Conservation (phyloP, 805 yeast species). For the Kluyveromyces aestuarii region DNA sequence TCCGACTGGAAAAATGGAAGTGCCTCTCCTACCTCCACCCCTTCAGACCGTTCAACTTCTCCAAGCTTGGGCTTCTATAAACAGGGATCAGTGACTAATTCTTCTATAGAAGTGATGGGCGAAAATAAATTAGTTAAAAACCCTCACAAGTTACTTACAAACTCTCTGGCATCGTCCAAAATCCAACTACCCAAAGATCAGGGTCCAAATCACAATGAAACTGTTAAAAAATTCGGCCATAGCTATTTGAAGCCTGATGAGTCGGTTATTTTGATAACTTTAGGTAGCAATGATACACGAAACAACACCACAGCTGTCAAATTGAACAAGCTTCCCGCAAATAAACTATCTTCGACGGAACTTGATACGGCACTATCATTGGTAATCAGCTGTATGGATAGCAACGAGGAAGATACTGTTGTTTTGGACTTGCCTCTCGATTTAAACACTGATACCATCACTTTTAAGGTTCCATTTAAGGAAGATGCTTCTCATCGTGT, state of each 20-base stretch:
- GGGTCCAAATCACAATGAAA: conserved; percentile 25
- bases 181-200: conserved; percentile 1
- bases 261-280: conserved; percentile 65
- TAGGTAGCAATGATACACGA: conserved; percentile 80
- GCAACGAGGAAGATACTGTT: conserved; percentile 44
- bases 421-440: conserved; percentile 75
- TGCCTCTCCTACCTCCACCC: background rate
- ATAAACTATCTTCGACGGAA: conserved; percentile 72
- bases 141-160: conserved; percentile 7
- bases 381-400: conserved; percentile 37
- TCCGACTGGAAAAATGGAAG: background rate
- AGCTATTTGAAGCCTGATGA: conserved; percentile 55
- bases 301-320: conserved; percentile 50
- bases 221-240: conserved; percentile 82
- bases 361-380: conserved; percentile 82
- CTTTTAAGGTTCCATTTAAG: conserved; percentile 49
- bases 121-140: conserved; percentile 5
- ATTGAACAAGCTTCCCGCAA: conserved; percentile 63
- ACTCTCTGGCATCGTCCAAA: conserved; percentile 1
- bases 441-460: conserved; percentile 62
- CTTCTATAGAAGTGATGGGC: conserved; percentile 9
- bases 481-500: conserved; percentile 47
- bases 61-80: conserved; percentile 6
- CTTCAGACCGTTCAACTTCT: background rate
- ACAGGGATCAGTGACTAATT: conserved; percentile 7